Percentiles rank a stretch among this genome's conserved stretches.
phyloP scores from a whole-genome alignment of 768 basidiomycete genomes.

The Suillus clintonianus region DNA sequence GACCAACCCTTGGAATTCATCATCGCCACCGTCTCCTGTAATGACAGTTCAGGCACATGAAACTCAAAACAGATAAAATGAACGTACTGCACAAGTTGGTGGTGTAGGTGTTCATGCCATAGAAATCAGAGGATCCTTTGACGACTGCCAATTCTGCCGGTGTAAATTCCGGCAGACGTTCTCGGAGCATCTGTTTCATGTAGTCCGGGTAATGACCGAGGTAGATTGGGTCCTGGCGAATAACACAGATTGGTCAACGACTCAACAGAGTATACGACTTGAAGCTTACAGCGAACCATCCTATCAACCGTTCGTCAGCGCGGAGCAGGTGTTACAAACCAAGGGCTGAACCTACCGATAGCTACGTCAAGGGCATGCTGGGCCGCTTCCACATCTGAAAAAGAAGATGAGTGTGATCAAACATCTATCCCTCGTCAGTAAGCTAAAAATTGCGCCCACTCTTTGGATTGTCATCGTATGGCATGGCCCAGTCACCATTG shows the following conservation, averaged over 20 bases:
- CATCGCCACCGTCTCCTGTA: constrained; percentile 57
- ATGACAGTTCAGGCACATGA: not conserved
- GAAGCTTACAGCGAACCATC: constrained; percentile 57
- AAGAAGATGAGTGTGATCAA: constrained; percentile 7
- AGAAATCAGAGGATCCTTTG: constrained; percentile 68
- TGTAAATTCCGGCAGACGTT: constrained; percentile 61
- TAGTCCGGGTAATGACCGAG: constrained; percentile 67
- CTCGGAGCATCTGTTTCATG: constrained; percentile 56
- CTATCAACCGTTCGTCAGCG: constrained; percentile 32
- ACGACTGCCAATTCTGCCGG: constrained; percentile 57
- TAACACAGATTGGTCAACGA: not conserved
- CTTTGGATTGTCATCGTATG: constrained; percentile 66
- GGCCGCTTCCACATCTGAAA: constrained; percentile 62
- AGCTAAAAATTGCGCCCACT: constrained; percentile 45
- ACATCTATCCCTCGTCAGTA: not conserved
- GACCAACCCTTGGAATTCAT: constrained; percentile 64
- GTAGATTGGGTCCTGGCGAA: constrained; percentile 60
- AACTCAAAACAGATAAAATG: not conserved
- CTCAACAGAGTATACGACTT: not conserved
- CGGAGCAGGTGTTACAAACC: constrained; percentile 21
- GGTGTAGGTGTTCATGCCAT: constrained; percentile 74
- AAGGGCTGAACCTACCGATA: constrained; percentile 52
- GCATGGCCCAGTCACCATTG: constrained; percentile 76
- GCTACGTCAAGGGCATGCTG: constrained; percentile 74
- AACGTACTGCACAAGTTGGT: constrained; percentile 60